Conservation (phyloP, 495 filamentous ascomycete species). For the Opeltia flavorubescens region DNA sequence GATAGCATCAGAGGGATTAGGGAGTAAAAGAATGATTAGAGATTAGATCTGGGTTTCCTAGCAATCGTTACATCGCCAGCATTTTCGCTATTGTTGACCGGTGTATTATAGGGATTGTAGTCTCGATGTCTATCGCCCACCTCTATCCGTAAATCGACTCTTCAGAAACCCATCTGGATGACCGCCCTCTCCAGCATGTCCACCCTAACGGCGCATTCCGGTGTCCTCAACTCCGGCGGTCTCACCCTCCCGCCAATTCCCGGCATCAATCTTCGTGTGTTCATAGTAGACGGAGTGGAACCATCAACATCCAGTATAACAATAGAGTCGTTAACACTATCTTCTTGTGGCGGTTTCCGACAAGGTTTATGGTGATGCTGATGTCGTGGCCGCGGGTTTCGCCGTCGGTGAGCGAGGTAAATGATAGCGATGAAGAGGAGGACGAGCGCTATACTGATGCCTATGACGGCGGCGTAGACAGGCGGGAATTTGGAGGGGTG, state of each 20-base stretch:
- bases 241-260: neutral
- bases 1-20: no score
- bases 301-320: neutral
- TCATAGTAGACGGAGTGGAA: neutral
- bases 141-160: neutral
- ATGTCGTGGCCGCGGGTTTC: no score
- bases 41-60: no score
- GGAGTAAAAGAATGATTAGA: no score
- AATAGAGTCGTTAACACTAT: neutral
- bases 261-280: neutral
- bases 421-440: neutral
- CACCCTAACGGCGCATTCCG: neutral
- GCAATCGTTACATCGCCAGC: no score
- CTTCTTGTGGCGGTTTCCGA: no score
- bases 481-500: neutral
- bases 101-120: no score
- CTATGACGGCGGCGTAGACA: neutral
- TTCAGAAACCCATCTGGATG: neutral
- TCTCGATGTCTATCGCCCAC: no score
- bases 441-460: neutral
- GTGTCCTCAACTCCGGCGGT: neutral
- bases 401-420: neutral
- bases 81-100: no score
- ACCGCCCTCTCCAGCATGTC: neutral
- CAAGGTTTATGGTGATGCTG: no score